Evolutionary conservation across 139 green algal species (phyloP).

Genomic region (Auxenochlorella pyrenoidosa): DNA sequence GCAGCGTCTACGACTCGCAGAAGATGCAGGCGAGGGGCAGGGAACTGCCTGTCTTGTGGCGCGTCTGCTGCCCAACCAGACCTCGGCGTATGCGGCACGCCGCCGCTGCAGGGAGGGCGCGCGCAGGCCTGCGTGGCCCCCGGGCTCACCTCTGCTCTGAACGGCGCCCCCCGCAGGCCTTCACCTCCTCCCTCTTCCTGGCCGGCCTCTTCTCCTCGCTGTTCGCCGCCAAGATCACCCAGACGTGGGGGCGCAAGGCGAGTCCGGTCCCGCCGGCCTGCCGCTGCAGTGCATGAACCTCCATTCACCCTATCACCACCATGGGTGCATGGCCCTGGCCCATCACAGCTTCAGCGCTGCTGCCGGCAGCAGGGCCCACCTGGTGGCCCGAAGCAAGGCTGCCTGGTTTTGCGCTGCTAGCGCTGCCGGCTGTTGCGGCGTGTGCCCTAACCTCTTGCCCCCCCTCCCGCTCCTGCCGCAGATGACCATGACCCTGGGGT

Average conservation of each 20-base stretch:
- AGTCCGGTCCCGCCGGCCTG: neutral
- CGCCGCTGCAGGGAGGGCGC: no score
- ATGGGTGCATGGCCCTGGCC: no score
- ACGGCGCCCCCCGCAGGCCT: slow-evolving; percentile 68
- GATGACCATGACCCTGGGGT: slow-evolving; percentile 57
- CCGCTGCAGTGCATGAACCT: no score
- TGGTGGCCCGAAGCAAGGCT: neutral
- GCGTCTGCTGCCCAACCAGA: no score
- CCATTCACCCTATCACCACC: no score
- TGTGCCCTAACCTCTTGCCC: neutral
- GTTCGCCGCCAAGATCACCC: slow-evolving; percentile 42
- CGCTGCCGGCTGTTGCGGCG: neutral
- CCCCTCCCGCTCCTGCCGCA: neutral
- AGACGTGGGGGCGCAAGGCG: slow-evolving; percentile 50
- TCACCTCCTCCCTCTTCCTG: slow-evolving; percentile 77
- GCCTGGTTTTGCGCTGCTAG: neutral
- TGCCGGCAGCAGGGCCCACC: neutral
- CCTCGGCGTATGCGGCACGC: no score
- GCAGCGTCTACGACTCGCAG: slow-evolving; percentile 16
- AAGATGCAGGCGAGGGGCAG: neutral
- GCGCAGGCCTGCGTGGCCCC: no score
- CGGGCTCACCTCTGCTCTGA: no score
- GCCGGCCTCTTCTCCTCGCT: slow-evolving; percentile 44
- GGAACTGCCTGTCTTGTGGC: neutral
- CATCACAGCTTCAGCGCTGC: no score